Evolutionary conservation across 2,329 filamentous ascomycete genomes (phyloP).

Genomic region (Alternaria angustiovoidea): DNA sequence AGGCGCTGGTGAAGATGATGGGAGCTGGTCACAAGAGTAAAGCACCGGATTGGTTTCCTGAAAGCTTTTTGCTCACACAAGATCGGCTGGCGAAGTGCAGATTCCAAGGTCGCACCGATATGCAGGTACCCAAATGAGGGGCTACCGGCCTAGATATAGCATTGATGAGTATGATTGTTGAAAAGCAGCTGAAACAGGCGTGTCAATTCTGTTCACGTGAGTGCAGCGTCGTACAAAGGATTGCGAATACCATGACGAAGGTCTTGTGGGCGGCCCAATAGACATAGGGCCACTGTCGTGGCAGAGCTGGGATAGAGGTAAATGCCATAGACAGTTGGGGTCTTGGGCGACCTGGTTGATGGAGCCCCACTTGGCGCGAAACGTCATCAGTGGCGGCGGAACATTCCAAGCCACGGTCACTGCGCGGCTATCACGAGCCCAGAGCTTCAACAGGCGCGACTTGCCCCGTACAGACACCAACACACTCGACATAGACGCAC

Average conservation of each 20-base stretch:
- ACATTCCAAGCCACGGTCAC: slow-evolving; percentile 20
- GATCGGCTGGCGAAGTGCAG: slow-evolving; percentile 50
- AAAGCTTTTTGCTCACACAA: slow-evolving; percentile 58
- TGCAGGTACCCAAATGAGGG: neutral
- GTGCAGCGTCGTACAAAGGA: neutral
- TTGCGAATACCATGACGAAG: too few relatives aligned
- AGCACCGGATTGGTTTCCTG: slow-evolving; percentile 62
- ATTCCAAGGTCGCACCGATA: slow-evolving; percentile 23
- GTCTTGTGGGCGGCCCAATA: too few relatives aligned
- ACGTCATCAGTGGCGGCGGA: slow-evolving; percentile 25
- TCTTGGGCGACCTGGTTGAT: neutral
- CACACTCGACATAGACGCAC: neutral
- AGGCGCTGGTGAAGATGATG: slow-evolving; percentile 66
- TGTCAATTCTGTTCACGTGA: neutral
- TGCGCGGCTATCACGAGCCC: slow-evolving; percentile 13
- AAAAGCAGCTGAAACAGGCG: neutral
- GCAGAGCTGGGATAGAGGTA: neutral
- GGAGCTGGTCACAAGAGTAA: slow-evolving; percentile 40
- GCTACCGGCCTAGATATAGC: slow-evolving; percentile 50
- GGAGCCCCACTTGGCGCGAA: slow-evolving; percentile 21
- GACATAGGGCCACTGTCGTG: neutral
- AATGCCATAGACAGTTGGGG: neutral
- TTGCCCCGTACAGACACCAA: neutral
- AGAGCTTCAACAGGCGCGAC: slow-evolving; percentile 7
- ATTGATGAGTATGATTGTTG: slow-evolving; percentile 55